Percentiles rank a stretch among this genome's conserved stretches.
These are phyloP conservation scores for Schwanniomyces occidentalis DNA, from an alignment of 805 yeast genomes.

Conservation along the genomic window DNA sequence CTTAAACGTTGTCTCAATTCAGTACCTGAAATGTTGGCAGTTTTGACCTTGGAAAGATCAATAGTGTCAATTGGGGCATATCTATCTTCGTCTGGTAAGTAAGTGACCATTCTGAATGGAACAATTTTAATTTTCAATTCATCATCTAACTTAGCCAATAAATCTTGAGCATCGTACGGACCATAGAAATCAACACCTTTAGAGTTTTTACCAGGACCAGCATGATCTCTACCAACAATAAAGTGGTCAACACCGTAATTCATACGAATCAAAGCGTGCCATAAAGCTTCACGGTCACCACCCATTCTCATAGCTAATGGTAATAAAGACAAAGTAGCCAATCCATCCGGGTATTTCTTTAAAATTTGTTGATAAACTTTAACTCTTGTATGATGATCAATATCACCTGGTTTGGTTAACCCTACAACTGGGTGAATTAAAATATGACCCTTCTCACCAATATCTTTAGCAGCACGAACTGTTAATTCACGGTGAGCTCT, in stretches of 20 bases:
- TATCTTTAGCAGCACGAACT: constrained; percentile 93
- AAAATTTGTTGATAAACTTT: constrained; percentile 90
- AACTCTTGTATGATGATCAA: constrained; percentile 96
- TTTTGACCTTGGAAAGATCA: constrained; percentile 66
- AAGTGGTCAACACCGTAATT: constrained; percentile 96
- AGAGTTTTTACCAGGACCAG: constrained; percentile 91
- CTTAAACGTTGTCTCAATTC: constrained; percentile 86
- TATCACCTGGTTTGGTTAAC: constrained; percentile 95
- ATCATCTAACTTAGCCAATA: constrained; percentile 70
- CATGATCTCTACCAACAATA: constrained; percentile 97
- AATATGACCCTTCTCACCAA: constrained; percentile 71
- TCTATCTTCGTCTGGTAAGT: constrained; percentile 91
- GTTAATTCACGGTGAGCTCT: constrained; percentile 97
- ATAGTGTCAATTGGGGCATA: constrained; percentile 95
- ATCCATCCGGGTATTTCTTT: constrained; percentile 90
- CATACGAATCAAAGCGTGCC: constrained; percentile 97
- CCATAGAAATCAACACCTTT: constrained; percentile 94
- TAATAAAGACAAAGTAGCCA: constrained; percentile 83
- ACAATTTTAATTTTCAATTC: constrained; percentile 76
- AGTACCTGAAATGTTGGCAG: constrained; percentile 92
- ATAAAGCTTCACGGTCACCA: constrained; percentile 96
- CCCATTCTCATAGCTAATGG: constrained; percentile 99
- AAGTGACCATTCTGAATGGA: constrained; percentile 96
- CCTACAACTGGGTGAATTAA: constrained; percentile 97
- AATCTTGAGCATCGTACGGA: constrained; percentile 93